Evolutionary conservation across 768 basidiomycete genomes (phyloP).

Genomic region (Calocybe cyanea): DNA sequence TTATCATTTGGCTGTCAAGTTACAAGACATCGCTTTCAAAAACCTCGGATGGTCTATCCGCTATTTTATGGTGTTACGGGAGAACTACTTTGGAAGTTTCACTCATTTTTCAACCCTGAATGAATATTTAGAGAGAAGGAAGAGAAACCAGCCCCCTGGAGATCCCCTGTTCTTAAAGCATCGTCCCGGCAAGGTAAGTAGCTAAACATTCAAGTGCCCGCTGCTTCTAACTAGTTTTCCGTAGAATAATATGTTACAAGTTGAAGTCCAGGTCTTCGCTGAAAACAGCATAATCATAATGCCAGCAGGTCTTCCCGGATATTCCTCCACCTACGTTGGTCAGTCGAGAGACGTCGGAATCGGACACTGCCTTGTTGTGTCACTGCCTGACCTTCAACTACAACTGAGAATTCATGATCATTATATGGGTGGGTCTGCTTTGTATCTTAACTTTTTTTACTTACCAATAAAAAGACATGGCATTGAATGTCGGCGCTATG

Average conservation of each 20-base stretch:
- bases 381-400: slow-evolving; percentile 67
- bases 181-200: slow-evolving; percentile 67
- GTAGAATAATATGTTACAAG: slow-evolving; percentile 84
- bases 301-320: slow-evolving; percentile 67
- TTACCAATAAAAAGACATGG: slow-evolving; percentile 56
- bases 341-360: slow-evolving; percentile 32
- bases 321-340: slow-evolving; percentile 31
- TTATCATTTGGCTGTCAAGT: slow-evolving; percentile 30
- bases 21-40: slow-evolving; percentile 56
- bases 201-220: neutral
- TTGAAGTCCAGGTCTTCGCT: slow-evolving; percentile 54
- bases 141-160: slow-evolving; percentile 56
- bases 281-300: slow-evolving; percentile 53
- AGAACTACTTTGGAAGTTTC: slow-evolving; percentile 93
- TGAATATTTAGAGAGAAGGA: slow-evolving; percentile 77
- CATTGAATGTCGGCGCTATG: slow-evolving; percentile 66
- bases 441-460: neutral
- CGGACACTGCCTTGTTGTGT: slow-evolving; percentile 53
- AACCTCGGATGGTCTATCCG: slow-evolving; percentile 85
- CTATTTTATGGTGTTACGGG: slow-evolving; percentile 82
- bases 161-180: slow-evolving; percentile 83
- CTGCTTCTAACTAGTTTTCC: neutral
- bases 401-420: slow-evolving; percentile 80
- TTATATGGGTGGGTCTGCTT: slow-evolving; percentile 60
- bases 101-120: slow-evolving; percentile 87